Percentiles rank a stretch among this genome's conserved stretches.
Evolutionary conservation across 768 basidiomycete genomes (phyloP).

Genomic region (Sarcomyxa edulis): DNA sequence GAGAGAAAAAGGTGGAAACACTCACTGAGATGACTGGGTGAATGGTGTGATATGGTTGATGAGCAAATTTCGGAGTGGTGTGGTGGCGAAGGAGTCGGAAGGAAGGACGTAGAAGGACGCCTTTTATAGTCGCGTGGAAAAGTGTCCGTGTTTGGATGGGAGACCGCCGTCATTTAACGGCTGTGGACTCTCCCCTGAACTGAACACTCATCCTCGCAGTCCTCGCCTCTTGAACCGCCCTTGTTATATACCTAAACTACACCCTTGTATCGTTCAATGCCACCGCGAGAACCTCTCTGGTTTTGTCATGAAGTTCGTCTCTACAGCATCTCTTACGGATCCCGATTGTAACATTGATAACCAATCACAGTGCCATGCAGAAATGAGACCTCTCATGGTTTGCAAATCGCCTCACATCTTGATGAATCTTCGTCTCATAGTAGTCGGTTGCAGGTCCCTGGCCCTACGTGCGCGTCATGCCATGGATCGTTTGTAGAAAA

Average conservation of each 20-base stretch:
- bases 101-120: too few relatives aligned
- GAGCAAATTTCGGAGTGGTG: too few relatives aligned
- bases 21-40: background rate
- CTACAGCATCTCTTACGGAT: slow-evolving; percentile 3
- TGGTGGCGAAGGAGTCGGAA: too few relatives aligned
- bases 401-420: slow-evolving; percentile 11
- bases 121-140: too few relatives aligned
- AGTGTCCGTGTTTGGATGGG: too few relatives aligned
- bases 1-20: slow-evolving; percentile 7
- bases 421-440: slow-evolving; percentile 8
- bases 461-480: slow-evolving; percentile 83
- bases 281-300: slow-evolving; percentile 71
- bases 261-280: slow-evolving; percentile 37
- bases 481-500: slow-evolving; percentile 79
- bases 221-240: too few relatives aligned
- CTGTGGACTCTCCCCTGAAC: too few relatives aligned
- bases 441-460: slow-evolving; percentile 50
- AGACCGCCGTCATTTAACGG: too few relatives aligned
- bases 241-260: background rate
- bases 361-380: slow-evolving; percentile 68
- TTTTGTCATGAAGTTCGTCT: slow-evolving; percentile 64
- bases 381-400: slow-evolving; percentile 88
- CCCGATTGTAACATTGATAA: slow-evolving; percentile 6
- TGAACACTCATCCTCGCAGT: too few relatives aligned
- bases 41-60: too few relatives aligned